Evolutionary conservation across 2,329 filamentous ascomycete species (phyloP).

Genomic region (Myriosclerotinia duriaeana): DNA sequence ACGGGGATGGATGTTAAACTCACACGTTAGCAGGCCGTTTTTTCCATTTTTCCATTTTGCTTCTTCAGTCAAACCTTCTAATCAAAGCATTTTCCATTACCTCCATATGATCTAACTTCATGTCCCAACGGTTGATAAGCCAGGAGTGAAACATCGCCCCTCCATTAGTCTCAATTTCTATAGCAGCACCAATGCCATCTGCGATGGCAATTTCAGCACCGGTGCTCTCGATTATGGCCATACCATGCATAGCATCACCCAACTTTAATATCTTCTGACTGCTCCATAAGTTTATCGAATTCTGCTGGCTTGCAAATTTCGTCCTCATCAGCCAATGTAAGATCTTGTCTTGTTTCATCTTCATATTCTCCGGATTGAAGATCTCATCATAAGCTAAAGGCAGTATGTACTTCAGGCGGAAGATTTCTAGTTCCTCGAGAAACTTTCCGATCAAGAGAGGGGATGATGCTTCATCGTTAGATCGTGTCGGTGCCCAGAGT

Average conservation of each 20-base stretch:
- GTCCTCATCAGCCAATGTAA: slow-evolving; percentile 29
- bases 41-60: not conserved
- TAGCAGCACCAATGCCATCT: slow-evolving; percentile 23
- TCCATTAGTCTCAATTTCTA: not conserved
- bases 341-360: slow-evolving; percentile 23
- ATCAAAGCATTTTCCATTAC: not conserved
- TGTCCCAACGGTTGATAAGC: not conserved
- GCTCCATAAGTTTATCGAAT: slow-evolving; percentile 2
- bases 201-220: slow-evolving; percentile 31
- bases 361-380: slow-evolving; percentile 25
- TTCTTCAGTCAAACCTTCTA: not conserved
- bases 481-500: slow-evolving; percentile 7
- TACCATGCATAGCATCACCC: slow-evolving; percentile 23
- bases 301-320: not conserved
- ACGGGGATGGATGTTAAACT: not conserved
- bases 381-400: slow-evolving; percentile 26
- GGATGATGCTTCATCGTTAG: slow-evolving; percentile 2
- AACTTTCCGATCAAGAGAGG: not conserved
- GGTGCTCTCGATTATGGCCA: slow-evolving; percentile 32
- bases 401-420: not conserved
- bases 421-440: slow-evolving; percentile 2
- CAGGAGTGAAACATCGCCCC: not conserved
- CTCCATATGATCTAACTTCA: not conserved
- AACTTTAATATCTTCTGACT: slow-evolving; percentile 5
- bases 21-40: not conserved